Percentiles rank a stretch among this genome's conserved stretches.
Evolutionary conservation across 768 basidiomycete genomes (phyloP).

Genomic region (Clitopilus passeckerianus): DNA sequence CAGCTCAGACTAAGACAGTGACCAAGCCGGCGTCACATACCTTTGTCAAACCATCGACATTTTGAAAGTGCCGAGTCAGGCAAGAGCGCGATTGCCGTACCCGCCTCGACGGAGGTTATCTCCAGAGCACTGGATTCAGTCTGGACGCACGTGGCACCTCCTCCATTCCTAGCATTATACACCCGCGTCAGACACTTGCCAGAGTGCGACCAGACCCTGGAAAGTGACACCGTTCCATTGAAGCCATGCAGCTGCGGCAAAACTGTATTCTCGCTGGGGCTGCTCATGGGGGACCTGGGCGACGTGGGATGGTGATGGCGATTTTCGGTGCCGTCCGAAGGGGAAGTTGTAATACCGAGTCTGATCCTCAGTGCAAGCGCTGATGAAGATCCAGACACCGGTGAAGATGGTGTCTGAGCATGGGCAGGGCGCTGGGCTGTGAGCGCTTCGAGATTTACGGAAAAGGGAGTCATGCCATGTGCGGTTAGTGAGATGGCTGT

Average conservation of each 20-base stretch:
- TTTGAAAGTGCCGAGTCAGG: conserved; percentile 64
- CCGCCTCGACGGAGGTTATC: conserved; percentile 40
- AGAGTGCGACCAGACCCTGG: conserved; percentile 43
- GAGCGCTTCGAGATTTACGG: conserved; percentile 54
- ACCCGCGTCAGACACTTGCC: conserved; percentile 64
- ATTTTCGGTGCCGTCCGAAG: neutral
- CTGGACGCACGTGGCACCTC: conserved; percentile 19
- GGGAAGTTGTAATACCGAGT: conserved; percentile 40
- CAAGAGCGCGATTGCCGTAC: conserved; percentile 48
- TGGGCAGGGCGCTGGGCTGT: conserved; percentile 16
- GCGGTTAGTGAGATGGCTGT: conserved; percentile 50
- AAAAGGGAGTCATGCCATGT: conserved; percentile 63
- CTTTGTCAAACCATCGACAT: conserved; percentile 66
- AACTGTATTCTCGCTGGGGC: neutral
- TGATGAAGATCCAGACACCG: conserved; percentile 17
- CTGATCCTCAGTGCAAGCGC: conserved; percentile 48
- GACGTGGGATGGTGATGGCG: neutral
- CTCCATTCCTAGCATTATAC: conserved; percentile 43
- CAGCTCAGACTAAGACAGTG: conserved; percentile 16
- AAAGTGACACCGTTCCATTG: conserved; percentile 50
- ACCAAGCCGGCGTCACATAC: conserved; percentile 35
- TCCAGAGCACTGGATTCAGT: conserved; percentile 52
- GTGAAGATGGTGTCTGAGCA: neutral
- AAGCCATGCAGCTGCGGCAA: conserved; percentile 61
- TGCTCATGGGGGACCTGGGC: neutral